A percentile compares a stretch with the other conserved stretches of the same genome.
phyloP scores from a whole-genome alignment of 495 filamentous ascomycete species.

The Oleoguttula mirabilis region DNA sequence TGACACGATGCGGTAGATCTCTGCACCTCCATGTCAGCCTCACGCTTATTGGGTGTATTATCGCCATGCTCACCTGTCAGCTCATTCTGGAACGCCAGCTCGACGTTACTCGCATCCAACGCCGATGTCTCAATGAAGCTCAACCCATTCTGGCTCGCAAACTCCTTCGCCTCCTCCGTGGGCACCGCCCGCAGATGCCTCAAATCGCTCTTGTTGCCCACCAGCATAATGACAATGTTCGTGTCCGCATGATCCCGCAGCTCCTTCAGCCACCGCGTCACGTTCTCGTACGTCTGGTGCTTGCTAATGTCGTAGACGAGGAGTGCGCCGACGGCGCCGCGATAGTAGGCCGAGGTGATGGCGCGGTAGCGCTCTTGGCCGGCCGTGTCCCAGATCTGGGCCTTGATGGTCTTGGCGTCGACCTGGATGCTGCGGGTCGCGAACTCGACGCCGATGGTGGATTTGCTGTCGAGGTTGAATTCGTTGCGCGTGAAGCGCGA shows the following conservation, averaged over 20 bases:
- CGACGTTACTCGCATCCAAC: conserved; percentile 96
- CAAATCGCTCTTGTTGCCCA: conserved; percentile 99
- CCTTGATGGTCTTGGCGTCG: conserved; percentile 99
- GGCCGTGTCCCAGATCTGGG: conserved; percentile 99
- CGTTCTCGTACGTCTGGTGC: conserved; percentile 97
- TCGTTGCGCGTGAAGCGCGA: conserved; percentile 99
- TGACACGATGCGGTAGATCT: conserved; percentile 99
- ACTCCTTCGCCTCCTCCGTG: conserved; percentile 95
- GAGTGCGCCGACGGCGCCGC: conserved; percentile 91
- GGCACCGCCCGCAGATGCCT: conserved; percentile 93
- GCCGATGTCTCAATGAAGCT: conserved; percentile 99
- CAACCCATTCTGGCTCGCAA: conserved; percentile 94
- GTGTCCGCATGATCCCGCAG: conserved; percentile 94
- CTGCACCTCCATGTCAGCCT: conserved; percentile 34
- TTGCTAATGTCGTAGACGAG: conserved; percentile 99
- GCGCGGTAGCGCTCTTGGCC: conserved; percentile 98
- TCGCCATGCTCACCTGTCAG: conserved; percentile 78
- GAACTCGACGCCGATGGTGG: conserved; percentile 99
- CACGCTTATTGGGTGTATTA: not conserved
- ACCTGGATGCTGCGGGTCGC: conserved; percentile 98
- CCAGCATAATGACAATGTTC: conserved; percentile 99
- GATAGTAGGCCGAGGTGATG: conserved; percentile 98
- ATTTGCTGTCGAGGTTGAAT: conserved; percentile 99
- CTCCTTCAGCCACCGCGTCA: conserved; percentile 98
- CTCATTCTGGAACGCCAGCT: conserved; percentile 99